Evolutionary conservation across 202 grass and related monocot genomes (phyloP), one percentile per base, ranked within the genome.

Genomic region (Cymbopogon flexuosus): DNA sequence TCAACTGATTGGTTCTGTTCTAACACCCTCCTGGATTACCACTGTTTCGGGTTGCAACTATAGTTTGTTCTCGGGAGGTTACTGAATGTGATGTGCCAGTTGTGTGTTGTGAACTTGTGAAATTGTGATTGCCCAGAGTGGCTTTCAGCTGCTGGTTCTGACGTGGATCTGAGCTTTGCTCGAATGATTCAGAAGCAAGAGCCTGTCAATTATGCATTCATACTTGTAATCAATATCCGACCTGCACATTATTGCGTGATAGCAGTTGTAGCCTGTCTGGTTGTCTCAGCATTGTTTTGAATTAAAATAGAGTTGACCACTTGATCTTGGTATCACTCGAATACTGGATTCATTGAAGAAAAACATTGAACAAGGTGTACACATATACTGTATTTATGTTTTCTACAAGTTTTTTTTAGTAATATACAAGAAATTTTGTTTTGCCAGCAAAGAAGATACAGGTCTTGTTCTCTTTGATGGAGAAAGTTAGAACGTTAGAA

Each of bases 101-200:
- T 27, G 57, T 8, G 49, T 65, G 10, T 21, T 69, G 19, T 41
- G 39, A 41, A 41, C 39, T 10, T 10, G 8, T 41, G 39, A 41
- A 41, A 8, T 10, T 10, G 8, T 47, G 14, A 46, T 77, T 77
- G 43, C 62, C 30, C 49, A 63, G 21, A 80, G 13, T 45, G 24
- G 35, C 10, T 7, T 27, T 5, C 42, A 39, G 19, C 77, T 19
- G 65, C 65, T 72, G 72, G 60, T 36, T 30, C 29, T 68, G 61
- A 46, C 51, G 42, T 31, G 33, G 76, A 79, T 75, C 47, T 84
- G 67, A 56, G 13, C 45, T 73, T 73, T 56, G 56, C 45, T 18
- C 56, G 56, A 10, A 24, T 34, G 57, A 46, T 29, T 19, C 2
- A 2, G 12, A 30, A n/a, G 49, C 30, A 59, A 65, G 18, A 62